phyloP scores from a whole-genome alignment of 768 basidiomycete genomes.

The Fomitopsis serialis region DNA sequence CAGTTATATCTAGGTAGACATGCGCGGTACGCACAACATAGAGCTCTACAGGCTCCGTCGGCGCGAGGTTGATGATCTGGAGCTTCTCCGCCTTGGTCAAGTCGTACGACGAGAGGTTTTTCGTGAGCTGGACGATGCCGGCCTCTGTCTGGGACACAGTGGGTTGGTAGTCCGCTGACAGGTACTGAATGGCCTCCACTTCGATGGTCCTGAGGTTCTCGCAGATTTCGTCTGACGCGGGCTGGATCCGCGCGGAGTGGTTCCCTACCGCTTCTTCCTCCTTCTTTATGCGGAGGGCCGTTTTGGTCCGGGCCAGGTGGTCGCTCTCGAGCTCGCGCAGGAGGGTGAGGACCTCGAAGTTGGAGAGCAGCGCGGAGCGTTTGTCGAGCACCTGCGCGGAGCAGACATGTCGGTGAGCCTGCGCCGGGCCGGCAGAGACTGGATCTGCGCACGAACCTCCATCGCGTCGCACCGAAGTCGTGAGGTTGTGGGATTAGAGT shows the following conservation, averaged over 20 bases:
- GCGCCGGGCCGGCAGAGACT: neutral
- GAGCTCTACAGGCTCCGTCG: slow-evolving; percentile 76
- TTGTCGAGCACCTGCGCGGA: slow-evolving; percentile 56
- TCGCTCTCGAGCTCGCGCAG: slow-evolving; percentile 74
- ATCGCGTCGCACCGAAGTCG: too few species aligned
- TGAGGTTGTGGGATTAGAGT: too few species aligned
- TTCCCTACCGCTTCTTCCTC: slow-evolving; percentile 56
- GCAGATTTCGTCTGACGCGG: slow-evolving; percentile 49
- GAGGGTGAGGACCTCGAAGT: slow-evolving; percentile 78
- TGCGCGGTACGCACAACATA: slow-evolving; percentile 63
- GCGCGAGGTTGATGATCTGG: slow-evolving; percentile 87
- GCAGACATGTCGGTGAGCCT: slow-evolving; percentile 1
- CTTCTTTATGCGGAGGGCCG: slow-evolving; percentile 70
- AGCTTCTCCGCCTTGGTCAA: slow-evolving; percentile 91
- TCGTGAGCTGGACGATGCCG: slow-evolving; percentile 61
- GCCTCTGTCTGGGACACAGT: slow-evolving; percentile 58
- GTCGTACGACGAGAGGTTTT: slow-evolving; percentile 57
- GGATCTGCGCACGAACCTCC: slow-evolving; percentile 18
- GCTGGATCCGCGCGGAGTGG: slow-evolving; percentile 20
- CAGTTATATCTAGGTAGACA: neutral
- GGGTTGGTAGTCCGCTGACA: slow-evolving; percentile 71
- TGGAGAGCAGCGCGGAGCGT: slow-evolving; percentile 79
- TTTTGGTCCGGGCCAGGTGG: slow-evolving; percentile 63
- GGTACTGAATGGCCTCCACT: slow-evolving; percentile 84
- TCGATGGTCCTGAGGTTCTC: slow-evolving; percentile 84